phyloP scores from a whole-genome alignment of 1,139 yeast species.

The Pneumocystis carinii region DNA sequence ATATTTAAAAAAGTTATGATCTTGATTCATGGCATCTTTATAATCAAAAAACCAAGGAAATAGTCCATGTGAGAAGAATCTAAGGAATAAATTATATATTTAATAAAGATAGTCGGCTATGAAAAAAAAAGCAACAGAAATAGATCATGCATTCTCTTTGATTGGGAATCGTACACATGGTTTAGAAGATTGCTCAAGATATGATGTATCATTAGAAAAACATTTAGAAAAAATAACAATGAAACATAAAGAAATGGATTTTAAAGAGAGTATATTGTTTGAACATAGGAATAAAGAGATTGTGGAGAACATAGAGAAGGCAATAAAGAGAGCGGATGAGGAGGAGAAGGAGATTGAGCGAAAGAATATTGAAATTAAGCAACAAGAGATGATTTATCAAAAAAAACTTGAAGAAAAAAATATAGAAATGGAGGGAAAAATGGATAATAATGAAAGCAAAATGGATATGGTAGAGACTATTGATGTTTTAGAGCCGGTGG shows the following conservation, averaged over 20 bases:
- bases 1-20: slow-evolving; percentile 1
- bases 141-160: slow-evolving; percentile 2
- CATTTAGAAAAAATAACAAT: slow-evolving; percentile 1
- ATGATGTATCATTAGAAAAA: not conserved
- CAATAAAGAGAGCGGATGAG: slow-evolving; percentile 2
- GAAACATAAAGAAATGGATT: slow-evolving; percentile 2
- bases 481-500: slow-evolving; percentile 2
- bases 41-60: slow-evolving; percentile 1
- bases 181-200: not conserved
- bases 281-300: not conserved
- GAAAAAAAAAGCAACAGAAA: not conserved
- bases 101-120: not conserved
- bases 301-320: slow-evolving; percentile 4
- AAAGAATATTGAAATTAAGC: slow-evolving; percentile 3
- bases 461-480: slow-evolving; percentile 4
- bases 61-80: slow-evolving; percentile 1
- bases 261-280: not conserved
- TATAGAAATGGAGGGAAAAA: slow-evolving; percentile 1
- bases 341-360: slow-evolving; percentile 5
- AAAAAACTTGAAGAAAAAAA: slow-evolving; percentile 13
- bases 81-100: not conserved
- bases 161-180: slow-evolving; percentile 2
- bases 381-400: slow-evolving; percentile 13
- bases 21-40: slow-evolving; percentile 2
- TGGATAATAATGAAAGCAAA: slow-evolving; percentile 1